Evolutionary conservation across 148 eudicot species (phyloP), one percentile per base, ranked within the genome.

Genomic region (Vaccinium darrowii): DNA sequence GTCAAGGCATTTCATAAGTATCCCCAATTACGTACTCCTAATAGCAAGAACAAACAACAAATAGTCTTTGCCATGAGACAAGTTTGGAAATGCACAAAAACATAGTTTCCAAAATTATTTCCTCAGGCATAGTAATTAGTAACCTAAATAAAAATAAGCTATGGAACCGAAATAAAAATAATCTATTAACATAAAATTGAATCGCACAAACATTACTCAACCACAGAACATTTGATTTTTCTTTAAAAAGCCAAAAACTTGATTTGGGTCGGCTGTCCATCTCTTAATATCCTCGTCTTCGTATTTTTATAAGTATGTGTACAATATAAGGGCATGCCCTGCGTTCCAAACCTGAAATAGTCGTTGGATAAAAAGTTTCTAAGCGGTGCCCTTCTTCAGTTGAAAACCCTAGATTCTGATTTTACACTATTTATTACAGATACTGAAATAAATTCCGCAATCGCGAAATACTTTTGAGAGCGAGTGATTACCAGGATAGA

Each of bases 401-500:
- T 30, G 21, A 23, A 71, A 82, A 67, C 63, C 84, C 84, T 67
- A 82, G 21, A 51, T 21, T 33, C 25, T 11, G 39, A 67, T 58
- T 67, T 67, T 67, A 11, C 43, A 23, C 21, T 23, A 15, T 65
- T 81, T 33, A 33, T 33, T 33, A 33, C 71, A 21, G 58, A 49
- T 47, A 47, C 49, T 33, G 36, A 2, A 65, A 49, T 65, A 23
- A 8, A 65, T 23, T 10, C 13, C 16, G 43, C 47, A 47, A 69
- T 7, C 47, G 54, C n/a, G 18, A 9, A 4, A 13, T 12, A 43
- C 3, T 12, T 4, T 21, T 25, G 21, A 5, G 36, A 78, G 62
- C 27, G 77, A 69, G 52, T 16, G 58, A 49, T 79, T 71, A 71
- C 86, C 83, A 27, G 25, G 43, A 65, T 56, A 78, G 47, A 18